These are phyloP conservation scores for Glebionis coronaria DNA, from an alignment of 129 eudicot genomes.

Conservation along the genomic window DNA sequence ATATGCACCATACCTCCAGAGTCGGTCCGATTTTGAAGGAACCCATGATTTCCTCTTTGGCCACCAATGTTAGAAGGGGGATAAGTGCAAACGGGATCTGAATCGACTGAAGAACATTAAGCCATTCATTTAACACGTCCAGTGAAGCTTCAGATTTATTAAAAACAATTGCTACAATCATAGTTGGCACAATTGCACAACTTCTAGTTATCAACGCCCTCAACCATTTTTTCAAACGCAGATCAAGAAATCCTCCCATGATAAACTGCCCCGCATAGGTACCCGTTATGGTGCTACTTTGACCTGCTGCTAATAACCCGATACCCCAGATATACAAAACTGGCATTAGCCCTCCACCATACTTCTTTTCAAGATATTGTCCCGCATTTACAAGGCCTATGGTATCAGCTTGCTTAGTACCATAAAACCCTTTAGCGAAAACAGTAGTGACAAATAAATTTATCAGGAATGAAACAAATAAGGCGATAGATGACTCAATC, in stretches of 20 bases:
- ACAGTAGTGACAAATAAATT: conserved; percentile 88
- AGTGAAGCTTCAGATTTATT: conserved; percentile 76
- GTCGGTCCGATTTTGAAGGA: conserved; percentile 78
- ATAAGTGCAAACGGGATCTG: conserved; percentile 96
- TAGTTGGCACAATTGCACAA: conserved; percentile 88
- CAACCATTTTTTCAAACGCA: conserved; percentile 67
- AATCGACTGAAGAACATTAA: conserved; percentile 88
- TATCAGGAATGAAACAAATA: conserved; percentile 72
- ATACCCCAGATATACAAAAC: conserved; percentile 91
- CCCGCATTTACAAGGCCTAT: conserved; percentile 97
- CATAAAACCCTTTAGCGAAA: conserved; percentile 85
- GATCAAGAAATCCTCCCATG: conserved; percentile 86
- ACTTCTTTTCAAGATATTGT: conserved; percentile 73
- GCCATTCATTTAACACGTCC: conserved; percentile 89
- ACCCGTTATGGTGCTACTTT: conserved; percentile 95
- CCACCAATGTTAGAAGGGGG: conserved; percentile 83
- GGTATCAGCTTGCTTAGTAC: conserved; percentile 59
- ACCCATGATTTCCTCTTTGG: conserved; percentile 84
- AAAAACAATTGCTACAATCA: conserved; percentile 74
- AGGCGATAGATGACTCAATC: conserved; percentile 80
- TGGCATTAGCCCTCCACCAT: conserved; percentile 83
- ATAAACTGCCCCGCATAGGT: conserved; percentile 97
- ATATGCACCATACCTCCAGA: conserved; percentile 49
- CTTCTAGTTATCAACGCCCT: conserved; percentile 85
- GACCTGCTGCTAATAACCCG: conserved; percentile 90